Evolutionary conservation across 2,329 filamentous ascomycete species (phyloP).

Genomic region (Scopulariopsis brevicaulis): DNA sequence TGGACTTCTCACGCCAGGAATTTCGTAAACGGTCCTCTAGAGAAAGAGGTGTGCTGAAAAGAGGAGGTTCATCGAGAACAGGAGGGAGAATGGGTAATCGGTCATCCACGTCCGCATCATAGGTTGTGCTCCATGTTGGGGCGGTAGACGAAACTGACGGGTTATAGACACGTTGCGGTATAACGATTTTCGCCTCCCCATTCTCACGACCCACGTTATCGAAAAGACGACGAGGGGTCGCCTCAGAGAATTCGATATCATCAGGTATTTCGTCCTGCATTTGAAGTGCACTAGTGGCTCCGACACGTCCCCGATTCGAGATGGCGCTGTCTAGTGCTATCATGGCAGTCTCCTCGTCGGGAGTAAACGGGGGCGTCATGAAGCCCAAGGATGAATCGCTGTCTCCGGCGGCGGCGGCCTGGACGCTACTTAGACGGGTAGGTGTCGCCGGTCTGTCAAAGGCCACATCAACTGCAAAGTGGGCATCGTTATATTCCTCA

Average conservation of each 20-base stretch:
- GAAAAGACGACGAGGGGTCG: background rate
- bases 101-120: background rate
- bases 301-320: background rate
- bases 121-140: background rate
- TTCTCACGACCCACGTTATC: background rate
- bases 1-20: constrained; percentile 26
- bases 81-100: background rate
- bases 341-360: background rate
- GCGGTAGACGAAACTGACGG: background rate
- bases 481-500: background rate
- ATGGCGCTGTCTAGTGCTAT: background rate
- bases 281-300: background rate
- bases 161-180: background rate
- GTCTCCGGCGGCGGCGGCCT: background rate
- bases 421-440: background rate
- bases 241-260: background rate
- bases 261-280: background rate
- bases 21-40: constrained; percentile 14
- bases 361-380: background rate
- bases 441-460: background rate
- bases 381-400: background rate
- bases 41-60: background rate
- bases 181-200: background rate
- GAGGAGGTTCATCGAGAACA: background rate
- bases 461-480: background rate